Base-by-base conservation (phyloP, 495 filamentous ascomycete species). In the Chaetomium fimeti region DNA sequence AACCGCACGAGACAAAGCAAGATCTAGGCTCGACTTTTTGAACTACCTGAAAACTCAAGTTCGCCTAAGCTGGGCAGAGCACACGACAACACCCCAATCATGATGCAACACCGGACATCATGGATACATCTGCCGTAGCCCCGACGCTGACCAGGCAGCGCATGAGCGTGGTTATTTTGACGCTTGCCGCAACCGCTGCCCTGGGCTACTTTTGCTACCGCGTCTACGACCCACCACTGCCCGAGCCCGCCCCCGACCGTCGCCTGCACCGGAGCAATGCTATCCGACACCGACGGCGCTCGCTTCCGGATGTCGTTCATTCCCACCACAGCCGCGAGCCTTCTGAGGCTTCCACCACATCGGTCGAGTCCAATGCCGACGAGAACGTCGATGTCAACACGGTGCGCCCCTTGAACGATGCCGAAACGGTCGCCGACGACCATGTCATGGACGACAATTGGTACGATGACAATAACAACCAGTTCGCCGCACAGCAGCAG, bases 241-340 rank as follows among this genome's bases (percentile, higher is more conserved):
- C 72, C 61, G 66, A 70, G 32, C 62, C 68, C 45, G 64, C 66
- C 5, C 55, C 70, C 9, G 68, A 61, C 18, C 66, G 68, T n/a
- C 71, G 73, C 20, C 73, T 89, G 8, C 86, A 82, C 61, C 75
- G 86, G 42, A 85, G 85, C 66, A 87, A 87, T 69, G 86, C 86
- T 2, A 64, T 85, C 47, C 82, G 83, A 60, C 78, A 82, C 48
- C 78, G 76, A 27, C 68, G 79, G 32, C 67, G 73, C 47, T 77
- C 77, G 52, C 54, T 66, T 48, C 69, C 68, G 25, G 55, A 70
- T 54, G 40, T 61, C 48, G 54, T 48, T 12, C 66, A 69, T 25
- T 20, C n/a, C n/a, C n/a, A 28, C 49, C 27, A 63, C 51, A 51
- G 45, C 52, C 57, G 43, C 53, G 67, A 72, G 15, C 63, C 59